These are phyloP conservation scores for Phlyctochytrium arcticum DNA, from an alignment of 192 early-diverging fungal genomes.

Conservation along the genomic window DNA sequence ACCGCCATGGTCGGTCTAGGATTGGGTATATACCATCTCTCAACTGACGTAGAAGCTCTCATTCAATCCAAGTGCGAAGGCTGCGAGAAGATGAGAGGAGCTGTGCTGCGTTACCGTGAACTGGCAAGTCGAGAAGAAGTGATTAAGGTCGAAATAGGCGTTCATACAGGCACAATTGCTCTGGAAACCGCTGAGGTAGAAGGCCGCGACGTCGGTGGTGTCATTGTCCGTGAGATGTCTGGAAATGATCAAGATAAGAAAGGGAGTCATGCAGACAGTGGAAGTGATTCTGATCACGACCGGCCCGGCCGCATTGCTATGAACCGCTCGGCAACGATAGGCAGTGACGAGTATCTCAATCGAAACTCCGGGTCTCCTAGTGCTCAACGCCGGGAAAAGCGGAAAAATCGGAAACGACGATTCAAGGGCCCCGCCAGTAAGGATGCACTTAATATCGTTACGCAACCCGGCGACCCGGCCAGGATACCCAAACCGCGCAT, in stretches of 20 bases:
- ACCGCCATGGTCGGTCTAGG: constrained; percentile 39
- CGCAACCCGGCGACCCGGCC: background rate
- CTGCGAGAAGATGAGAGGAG: constrained; percentile 30
- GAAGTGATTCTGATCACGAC: background rate
- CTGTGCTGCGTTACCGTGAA: constrained; percentile 22
- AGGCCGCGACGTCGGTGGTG: background rate
- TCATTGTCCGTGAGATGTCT: background rate
- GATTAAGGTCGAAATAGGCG: constrained; percentile 32
- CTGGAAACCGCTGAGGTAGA: background rate
- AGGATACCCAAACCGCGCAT: constrained; percentile 32
- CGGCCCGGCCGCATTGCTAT: background rate
- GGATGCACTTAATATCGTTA: constrained; percentile 2
- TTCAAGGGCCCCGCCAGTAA: background rate
- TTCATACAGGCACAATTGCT: constrained; percentile 24
- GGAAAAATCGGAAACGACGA: background rate
- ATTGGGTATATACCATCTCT: constrained; percentile 35
- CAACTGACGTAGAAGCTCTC: constrained; percentile 34
- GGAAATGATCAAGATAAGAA: background rate
- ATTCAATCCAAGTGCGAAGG: constrained; percentile 36
- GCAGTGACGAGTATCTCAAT: background rate
- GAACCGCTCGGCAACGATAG: background rate
- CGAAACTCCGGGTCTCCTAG: background rate
- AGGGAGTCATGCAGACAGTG: background rate
- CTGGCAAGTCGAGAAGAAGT: constrained; percentile 31
- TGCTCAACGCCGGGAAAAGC: background rate